phyloP scores from a whole-genome alignment of 2,329 filamentous ascomycete species.

The Herpotrichia juniperi region DNA sequence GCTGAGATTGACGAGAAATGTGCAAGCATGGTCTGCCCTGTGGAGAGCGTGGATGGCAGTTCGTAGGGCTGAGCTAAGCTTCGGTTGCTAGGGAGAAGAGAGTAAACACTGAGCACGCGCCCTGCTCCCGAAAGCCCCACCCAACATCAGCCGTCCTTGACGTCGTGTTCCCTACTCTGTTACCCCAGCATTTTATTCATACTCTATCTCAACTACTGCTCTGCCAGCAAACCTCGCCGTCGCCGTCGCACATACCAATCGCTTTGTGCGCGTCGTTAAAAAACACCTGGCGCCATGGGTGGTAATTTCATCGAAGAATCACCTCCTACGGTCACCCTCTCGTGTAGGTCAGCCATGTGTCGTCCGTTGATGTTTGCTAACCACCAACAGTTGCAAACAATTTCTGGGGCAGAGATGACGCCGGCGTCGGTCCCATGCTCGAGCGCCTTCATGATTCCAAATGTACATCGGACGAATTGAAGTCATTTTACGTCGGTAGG shows the following conservation, averaged over 20 bases:
- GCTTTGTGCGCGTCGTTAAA: constrained; percentile 27
- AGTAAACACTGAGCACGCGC: constrained; percentile 24
- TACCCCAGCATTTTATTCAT: constrained; percentile 23
- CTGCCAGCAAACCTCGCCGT: constrained; percentile 10
- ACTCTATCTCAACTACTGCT: constrained; percentile 23
- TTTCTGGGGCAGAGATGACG: constrained; percentile 99
- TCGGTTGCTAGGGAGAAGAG: constrained; percentile 28
- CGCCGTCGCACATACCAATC: constrained; percentile 17
- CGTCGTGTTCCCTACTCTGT: constrained; percentile 21
- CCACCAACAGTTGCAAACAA: constrained; percentile 86
- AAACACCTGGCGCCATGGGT: constrained; percentile 59
- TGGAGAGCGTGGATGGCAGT: neutral
- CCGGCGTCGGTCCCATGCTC: constrained; percentile 87
- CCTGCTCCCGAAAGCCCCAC: constrained; percentile 17
- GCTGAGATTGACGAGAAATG: too few species aligned
- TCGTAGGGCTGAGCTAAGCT: constrained; percentile 7
- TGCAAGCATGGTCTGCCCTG: neutral
- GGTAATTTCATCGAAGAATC: constrained; percentile 63
- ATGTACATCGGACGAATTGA: constrained; percentile 91
- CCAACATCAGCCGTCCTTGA: constrained; percentile 31
- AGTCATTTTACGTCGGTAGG: constrained; percentile 84
- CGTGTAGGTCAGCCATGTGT: constrained; percentile 58
- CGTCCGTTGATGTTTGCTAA: constrained; percentile 37
- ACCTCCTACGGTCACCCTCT: constrained; percentile 70
- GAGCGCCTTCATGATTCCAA: constrained; percentile 96